Evolutionary conservation across 495 filamentous ascomycete species (phyloP), one percentile per base, ranked within the genome.

Genomic region (Neurospora tetrasperma): DNA sequence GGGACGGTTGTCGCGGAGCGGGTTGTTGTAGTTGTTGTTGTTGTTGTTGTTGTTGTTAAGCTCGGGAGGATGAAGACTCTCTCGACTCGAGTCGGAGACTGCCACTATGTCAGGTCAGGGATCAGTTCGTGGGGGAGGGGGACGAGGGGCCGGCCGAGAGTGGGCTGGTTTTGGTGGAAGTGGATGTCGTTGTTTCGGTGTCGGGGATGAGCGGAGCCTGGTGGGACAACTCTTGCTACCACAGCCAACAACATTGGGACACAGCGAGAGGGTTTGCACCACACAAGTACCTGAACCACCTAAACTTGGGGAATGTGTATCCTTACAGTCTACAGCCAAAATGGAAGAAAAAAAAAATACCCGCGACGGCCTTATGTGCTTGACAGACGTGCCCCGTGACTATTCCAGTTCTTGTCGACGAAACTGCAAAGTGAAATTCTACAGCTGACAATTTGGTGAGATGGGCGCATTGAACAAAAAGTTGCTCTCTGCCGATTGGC

Each of bases 61-160:
- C 18, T 70, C 10, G 54, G 54, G 54, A 62, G 27, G 54, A 46
- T 44, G 39, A 16, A 31, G 69, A 42, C 20, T 10, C 35, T 11
- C 35, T 11, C 27, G 54, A 18, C 35, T 35, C 16, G 27, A 62
- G 54, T 62, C 54, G 54, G 54, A 62, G 12, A 62, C 54, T 62
- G 54, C 54, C 54, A 62, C 54, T 62, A 62, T 62, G 54, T 62
- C 54, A 62, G 54, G 54, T 62, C 54, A 62, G 54, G 54, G 54
- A 62, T 62, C 54, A 31, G 54, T 62, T 62, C 54, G 54, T 35
- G 54, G 54, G 27, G 54, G 54, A 62, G 54, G 23, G 54, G 23
- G 54, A 62, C 54, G 54, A 62, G 54, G 23, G 54, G 54, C 54
- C 27, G 54, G 54, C 54, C 27, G 54, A 54, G 54, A 62, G 54